Conservation (phyloP, 805 yeast genomes). For the Barnettozyma californica region DNA sequence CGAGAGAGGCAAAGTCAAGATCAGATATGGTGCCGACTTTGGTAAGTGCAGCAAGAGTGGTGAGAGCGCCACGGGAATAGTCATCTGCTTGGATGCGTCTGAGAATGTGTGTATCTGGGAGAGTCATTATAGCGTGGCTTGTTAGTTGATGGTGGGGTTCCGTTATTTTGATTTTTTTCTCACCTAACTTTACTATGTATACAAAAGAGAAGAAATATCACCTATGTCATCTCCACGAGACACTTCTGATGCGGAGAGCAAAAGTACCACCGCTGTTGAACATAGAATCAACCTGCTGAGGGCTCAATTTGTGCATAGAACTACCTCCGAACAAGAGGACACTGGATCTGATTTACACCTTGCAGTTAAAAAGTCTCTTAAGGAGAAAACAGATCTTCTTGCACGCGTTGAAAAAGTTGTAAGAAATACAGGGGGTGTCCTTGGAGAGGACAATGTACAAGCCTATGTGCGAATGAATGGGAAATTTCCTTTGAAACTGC, state of each 20-base stretch:
- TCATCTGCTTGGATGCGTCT: constrained; percentile 55
- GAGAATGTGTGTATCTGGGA: constrained; percentile 63
- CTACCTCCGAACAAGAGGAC: background rate
- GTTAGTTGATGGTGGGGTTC: background rate
- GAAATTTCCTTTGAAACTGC: constrained; percentile 16
- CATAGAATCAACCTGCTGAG: background rate
- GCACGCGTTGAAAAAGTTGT: background rate
- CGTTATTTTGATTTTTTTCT: background rate
- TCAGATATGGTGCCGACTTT: constrained; percentile 70
- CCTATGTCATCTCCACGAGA: background rate
- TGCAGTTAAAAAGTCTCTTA: background rate
- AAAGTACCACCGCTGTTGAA: background rate
- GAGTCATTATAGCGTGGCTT: background rate
- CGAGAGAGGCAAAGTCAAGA: constrained; percentile 43
- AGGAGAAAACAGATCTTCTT: background rate
- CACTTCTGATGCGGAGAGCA: background rate
- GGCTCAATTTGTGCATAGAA: background rate
- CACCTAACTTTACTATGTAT: background rate
- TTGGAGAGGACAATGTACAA: constrained; percentile 1
- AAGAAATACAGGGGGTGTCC: background rate
- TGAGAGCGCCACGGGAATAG: constrained; percentile 54
- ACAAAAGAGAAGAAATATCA: background rate
- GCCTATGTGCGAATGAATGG: constrained; percentile 13
- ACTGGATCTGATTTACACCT: background rate
- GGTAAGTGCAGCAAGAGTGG: constrained; percentile 64